phyloP scores from a whole-genome alignment of 1,284 basidiomycete species.

The Cryptococcus sp. region DNA sequence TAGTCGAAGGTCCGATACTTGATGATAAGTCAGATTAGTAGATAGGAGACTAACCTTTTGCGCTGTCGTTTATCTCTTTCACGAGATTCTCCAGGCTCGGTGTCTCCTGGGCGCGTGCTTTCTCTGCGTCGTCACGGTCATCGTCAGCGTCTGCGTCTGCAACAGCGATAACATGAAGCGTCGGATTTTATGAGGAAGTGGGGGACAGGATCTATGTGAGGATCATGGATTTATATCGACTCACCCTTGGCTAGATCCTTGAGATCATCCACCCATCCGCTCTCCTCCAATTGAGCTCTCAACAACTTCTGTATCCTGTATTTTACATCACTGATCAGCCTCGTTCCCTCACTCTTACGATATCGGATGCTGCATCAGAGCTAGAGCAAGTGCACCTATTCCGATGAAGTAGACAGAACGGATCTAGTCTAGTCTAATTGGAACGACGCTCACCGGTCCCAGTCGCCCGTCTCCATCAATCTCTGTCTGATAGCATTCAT shows the following conservation, averaged over 20 bases:
- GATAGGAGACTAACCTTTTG: conserved; percentile 30
- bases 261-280: conserved; percentile 47
- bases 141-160: background rate
- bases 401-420: too few species aligned
- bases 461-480: conserved; percentile 48
- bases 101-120: conserved; percentile 36
- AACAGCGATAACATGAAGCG: too few species aligned
- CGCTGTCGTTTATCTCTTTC: conserved; percentile 34
- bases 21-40: background rate
- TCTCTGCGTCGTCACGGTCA: conserved; percentile 24
- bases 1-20: too few species aligned
- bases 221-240: too few species aligned
- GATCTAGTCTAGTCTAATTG: background rate
- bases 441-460: conserved; percentile 41
- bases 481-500: conserved; percentile 41
- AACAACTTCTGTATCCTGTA: conserved; percentile 41
- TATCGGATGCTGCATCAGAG: too few species aligned
- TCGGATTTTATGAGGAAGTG: background rate
- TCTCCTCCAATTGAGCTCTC: conserved; percentile 35
- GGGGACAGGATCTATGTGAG: background rate
- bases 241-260: conserved; percentile 50
- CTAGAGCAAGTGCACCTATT: too few species aligned
- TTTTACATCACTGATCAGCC: background rate
- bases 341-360: too few species aligned
- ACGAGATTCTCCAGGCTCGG: conserved; percentile 40